Evolutionary conservation across 2,329 filamentous ascomycete genomes (phyloP).

Genomic region (Tolypocladium cylindrosporum): DNA sequence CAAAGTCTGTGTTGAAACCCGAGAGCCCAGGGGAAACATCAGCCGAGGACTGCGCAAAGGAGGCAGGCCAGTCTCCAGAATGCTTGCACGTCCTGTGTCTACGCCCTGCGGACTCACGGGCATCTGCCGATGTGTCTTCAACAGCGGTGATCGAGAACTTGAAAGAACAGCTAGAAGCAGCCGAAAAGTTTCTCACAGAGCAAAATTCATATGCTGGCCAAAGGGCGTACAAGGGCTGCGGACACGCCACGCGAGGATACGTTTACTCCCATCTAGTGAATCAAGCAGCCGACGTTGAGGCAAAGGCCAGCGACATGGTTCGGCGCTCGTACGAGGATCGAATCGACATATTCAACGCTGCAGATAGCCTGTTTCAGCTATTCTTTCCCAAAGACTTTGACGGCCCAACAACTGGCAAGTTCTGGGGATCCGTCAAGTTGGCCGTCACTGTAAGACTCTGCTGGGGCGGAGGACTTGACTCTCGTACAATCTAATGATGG

Average conservation of each 20-base stretch:
- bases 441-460: conserved; percentile 16
- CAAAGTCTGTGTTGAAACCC: conserved; percentile 1
- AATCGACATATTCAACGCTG: conserved; percentile 29
- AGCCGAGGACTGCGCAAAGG: neutral
- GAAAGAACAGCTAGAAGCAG: conserved; percentile 12
- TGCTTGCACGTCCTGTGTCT: conserved; percentile 13
- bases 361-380: conserved; percentile 28
- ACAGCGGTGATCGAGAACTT: conserved; percentile 6
- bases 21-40: neutral
- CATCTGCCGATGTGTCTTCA: neutral
- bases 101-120: conserved; percentile 1
- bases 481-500: neutral
- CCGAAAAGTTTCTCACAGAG: conserved; percentile 15
- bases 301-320: conserved; percentile 11
- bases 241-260: conserved; percentile 10
- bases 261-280: conserved; percentile 14
- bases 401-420: conserved; percentile 28
- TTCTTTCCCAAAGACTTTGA: conserved; percentile 28
- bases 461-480: neutral
- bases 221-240: conserved; percentile 17
- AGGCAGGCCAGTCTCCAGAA: neutral
- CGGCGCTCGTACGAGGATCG: conserved; percentile 19
- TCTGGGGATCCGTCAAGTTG: conserved; percentile 30
- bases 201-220: conserved; percentile 16
- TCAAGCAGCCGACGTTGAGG: conserved; percentile 11